phyloP scores from a whole-genome alignment of 768 basidiomycete genomes.

The Leccinum subgranulosum region DNA sequence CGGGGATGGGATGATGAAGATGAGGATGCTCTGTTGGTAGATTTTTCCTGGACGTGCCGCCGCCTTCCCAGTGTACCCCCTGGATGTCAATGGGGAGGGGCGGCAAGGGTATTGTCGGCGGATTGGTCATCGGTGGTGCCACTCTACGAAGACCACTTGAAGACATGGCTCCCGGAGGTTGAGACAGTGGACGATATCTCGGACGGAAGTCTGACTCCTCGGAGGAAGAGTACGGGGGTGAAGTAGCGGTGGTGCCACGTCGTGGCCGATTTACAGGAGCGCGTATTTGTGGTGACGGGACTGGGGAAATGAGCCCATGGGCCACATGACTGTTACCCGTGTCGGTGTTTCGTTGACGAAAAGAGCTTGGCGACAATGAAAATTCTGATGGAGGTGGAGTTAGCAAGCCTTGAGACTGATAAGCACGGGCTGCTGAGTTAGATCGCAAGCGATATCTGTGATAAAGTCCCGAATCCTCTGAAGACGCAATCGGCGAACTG shows the following conservation, averaged over 20 bases:
- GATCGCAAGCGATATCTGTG: slow-evolving; percentile 7
- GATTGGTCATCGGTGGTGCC: slow-evolving; percentile 8
- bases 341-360: background rate
- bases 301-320: background rate
- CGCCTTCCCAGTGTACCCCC: background rate
- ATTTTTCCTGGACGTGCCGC: background rate
- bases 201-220: slow-evolving; percentile 5
- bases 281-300: background rate
- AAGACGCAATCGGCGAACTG: slow-evolving; percentile 14
- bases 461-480: slow-evolving; percentile 13
- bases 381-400: slow-evolving; percentile 9
- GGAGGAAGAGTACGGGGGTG: slow-evolving; percentile 4
- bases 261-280: slow-evolving; percentile 1
- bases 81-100: slow-evolving; percentile 17
- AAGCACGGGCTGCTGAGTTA: background rate
- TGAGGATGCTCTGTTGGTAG: background rate
- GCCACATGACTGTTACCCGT: background rate
- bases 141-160: slow-evolving; percentile 1
- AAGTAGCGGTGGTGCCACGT: background rate
- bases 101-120: slow-evolving; percentile 22
- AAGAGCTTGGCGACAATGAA: background rate
- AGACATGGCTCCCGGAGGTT: background rate
- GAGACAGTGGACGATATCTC: slow-evolving; percentile 2
- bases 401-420: background rate
- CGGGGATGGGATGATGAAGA: slow-evolving; percentile 4